A percentile compares a stretch with the other conserved stretches of the same genome.
phyloP scores from a whole-genome alignment of 2,329 filamentous ascomycete species.

The Thermoascus crustaceus region DNA sequence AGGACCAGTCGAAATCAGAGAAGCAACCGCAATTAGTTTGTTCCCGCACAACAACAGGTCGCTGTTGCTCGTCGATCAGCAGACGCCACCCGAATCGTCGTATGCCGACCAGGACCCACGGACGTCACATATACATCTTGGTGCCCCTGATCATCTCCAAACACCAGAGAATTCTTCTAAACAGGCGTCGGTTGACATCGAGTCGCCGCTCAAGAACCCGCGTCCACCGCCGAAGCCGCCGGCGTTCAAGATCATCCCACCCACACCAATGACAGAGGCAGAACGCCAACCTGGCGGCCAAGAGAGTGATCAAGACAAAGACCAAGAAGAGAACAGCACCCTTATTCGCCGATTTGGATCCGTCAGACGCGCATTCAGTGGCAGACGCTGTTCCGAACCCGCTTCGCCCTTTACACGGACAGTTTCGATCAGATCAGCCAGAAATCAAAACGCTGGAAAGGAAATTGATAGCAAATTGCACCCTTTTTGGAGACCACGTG shows the following conservation, averaged over 20 bases:
- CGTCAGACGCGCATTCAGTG: slow-evolving; percentile 29
- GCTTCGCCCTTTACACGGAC: slow-evolving; percentile 30
- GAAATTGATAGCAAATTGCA: slow-evolving; percentile 44
- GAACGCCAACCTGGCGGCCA: slow-evolving; percentile 30
- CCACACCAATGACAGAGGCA: slow-evolving; percentile 41
- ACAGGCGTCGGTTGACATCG: slow-evolving; percentile 25
- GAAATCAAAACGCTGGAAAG: slow-evolving; percentile 35
- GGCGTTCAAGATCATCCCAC: slow-evolving; percentile 46
- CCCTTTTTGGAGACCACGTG: slow-evolving; percentile 55
- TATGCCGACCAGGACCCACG: slow-evolving; percentile 22
- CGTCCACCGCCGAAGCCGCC: slow-evolving; percentile 51
- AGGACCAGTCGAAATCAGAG: slow-evolving; percentile 48
- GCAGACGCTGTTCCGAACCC: slow-evolving; percentile 34
- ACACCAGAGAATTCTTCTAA: slow-evolving; percentile 19
- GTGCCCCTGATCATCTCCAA: slow-evolving; percentile 11
- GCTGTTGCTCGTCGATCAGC: slow-evolving; percentile 54
- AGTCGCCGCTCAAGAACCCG: slow-evolving; percentile 53
- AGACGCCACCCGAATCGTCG: slow-evolving; percentile 22
- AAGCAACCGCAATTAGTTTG: slow-evolving; percentile 53
- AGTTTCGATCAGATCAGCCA: slow-evolving; percentile 32
- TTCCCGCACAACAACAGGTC: slow-evolving; percentile 58
- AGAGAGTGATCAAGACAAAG: slow-evolving; percentile 13
- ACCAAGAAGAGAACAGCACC: slow-evolving; percentile 14
- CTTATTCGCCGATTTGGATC: slow-evolving; percentile 27
- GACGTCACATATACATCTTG: slow-evolving; percentile 9